phyloP scores from a whole-genome alignment of 2,329 filamentous ascomycete species.

The Lasiodiplodia citricola region DNA sequence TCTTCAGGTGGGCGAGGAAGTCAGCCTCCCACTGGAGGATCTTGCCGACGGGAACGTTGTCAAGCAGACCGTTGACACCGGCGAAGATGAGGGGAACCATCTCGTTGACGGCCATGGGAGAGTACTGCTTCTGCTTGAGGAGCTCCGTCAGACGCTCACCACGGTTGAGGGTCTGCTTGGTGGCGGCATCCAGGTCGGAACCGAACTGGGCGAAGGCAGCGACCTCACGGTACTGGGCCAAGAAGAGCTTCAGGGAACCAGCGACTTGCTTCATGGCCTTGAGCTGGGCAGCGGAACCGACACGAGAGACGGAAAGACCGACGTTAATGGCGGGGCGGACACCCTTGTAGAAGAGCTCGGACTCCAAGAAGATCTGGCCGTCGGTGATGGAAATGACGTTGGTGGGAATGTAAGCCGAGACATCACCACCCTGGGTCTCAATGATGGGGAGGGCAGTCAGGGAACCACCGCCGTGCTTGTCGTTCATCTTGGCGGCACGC shows the following conservation, averaged over 20 bases:
- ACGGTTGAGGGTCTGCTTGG: constrained; percentile 97
- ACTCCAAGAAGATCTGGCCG: constrained; percentile 99
- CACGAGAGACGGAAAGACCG: constrained; percentile 99
- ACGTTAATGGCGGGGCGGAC: constrained; percentile 99
- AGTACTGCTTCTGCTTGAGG: constrained; percentile 99
- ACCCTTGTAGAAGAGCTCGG: constrained; percentile 99
- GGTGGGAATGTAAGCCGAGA: constrained; percentile 99
- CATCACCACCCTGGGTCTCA: constrained; percentile 99
- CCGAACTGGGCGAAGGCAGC: constrained; percentile 99
- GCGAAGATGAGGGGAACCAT: constrained; percentile 99
- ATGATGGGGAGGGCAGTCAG: constrained; percentile 97
- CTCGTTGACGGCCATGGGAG: constrained; percentile 97
- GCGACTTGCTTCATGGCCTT: constrained; percentile 99
- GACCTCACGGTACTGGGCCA: constrained; percentile 99
- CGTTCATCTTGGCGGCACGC: constrained; percentile 99
- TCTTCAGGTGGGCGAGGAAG: constrained; percentile 90
- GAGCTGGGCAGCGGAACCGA: constrained; percentile 98
- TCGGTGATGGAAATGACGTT: constrained; percentile 99
- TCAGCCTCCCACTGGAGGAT: constrained; percentile 93
- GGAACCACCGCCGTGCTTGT: constrained; percentile 92
- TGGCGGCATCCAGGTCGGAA: constrained; percentile 98
- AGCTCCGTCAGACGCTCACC: constrained; percentile 99
- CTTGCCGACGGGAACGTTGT: constrained; percentile 86
- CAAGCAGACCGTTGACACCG: constrained; percentile 97
- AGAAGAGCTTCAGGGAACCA: constrained; percentile 99